Evolutionary conservation across 169 alveolate species (phyloP).

Genomic region (Eimeria tenella): DNA sequence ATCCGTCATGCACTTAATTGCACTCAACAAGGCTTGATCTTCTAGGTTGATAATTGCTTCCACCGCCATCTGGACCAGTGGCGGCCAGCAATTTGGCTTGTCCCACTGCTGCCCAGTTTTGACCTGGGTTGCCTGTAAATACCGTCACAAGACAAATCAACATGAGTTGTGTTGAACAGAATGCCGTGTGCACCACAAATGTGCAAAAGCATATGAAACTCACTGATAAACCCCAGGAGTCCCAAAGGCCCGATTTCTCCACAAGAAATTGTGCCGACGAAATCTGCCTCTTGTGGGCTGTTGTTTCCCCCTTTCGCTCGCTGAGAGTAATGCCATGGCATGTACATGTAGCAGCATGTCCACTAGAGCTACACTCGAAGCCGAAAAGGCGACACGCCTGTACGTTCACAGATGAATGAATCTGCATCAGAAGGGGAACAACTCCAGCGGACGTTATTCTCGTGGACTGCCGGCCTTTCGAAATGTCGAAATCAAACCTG

Average conservation of each 20-base stretch:
- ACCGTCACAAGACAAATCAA: neutral
- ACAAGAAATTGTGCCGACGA: constrained; percentile 48
- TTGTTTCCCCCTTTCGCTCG: neutral
- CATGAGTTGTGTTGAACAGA: neutral
- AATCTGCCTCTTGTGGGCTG: constrained; percentile 4
- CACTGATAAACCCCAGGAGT: constrained; percentile 72
- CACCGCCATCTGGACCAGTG: constrained; percentile 76
- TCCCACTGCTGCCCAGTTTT: constrained; percentile 82
- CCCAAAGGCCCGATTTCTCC: constrained; percentile 66
- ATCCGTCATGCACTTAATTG: constrained; percentile 26
- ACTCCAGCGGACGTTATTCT: constrained; percentile 54
- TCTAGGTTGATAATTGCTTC: neutral
- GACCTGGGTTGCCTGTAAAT: constrained; percentile 50
- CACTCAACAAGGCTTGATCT: neutral
- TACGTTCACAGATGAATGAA: neutral
- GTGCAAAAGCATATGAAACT: neutral
- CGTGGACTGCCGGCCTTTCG: neutral
- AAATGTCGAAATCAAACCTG: constrained; percentile 59
- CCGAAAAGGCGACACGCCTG: constrained; percentile 47
- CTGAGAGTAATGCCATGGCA: neutral
- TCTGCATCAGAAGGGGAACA: constrained; percentile 42
- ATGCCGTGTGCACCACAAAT: neutral
- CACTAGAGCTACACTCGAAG: neutral
- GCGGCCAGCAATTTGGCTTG: constrained; percentile 83
- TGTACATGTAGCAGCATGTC: neutral